phyloP scores from a whole-genome alignment of 192 early-diverging fungal species.

The Globomyces pollinis-pini region DNA sequence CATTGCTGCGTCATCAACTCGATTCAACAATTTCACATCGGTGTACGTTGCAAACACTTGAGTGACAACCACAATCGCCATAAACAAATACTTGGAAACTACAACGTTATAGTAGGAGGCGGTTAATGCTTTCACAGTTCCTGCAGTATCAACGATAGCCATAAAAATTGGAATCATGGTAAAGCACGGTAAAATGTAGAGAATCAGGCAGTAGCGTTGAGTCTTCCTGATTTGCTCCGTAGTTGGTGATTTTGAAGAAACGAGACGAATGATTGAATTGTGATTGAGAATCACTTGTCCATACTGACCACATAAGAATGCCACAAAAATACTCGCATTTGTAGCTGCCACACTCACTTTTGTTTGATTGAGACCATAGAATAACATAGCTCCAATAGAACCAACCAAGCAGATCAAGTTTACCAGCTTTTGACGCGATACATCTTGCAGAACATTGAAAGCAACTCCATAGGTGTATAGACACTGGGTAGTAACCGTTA shows the following conservation, averaged over 20 bases:
- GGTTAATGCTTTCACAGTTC: not conserved
- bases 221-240: not conserved
- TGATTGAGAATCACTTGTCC: slow-evolving; percentile 10
- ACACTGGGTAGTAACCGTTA: not conserved
- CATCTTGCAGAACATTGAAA: slow-evolving; percentile 1
- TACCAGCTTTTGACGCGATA: not conserved
- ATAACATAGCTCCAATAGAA: not conserved
- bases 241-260: not conserved
- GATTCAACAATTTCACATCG: not conserved
- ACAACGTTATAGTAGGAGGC: not conserved
- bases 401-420: not conserved
- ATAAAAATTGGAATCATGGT: slow-evolving; percentile 7
- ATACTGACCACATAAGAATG: slow-evolving; percentile 4
- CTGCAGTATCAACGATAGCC: not conserved
- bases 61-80: not conserved
- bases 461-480: not conserved
- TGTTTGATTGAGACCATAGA: slow-evolving; percentile 9
- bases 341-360: not conserved
- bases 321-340: not conserved
- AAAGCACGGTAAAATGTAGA: slow-evolving; percentile 6
- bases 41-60: slow-evolving; percentile 9
- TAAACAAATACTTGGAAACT: not conserved
- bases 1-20: not conserved
- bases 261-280: slow-evolving; percentile 9
- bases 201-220: not conserved